Conservation (phyloP, 208 protist species). For the Borovskyia barvae region DNA sequence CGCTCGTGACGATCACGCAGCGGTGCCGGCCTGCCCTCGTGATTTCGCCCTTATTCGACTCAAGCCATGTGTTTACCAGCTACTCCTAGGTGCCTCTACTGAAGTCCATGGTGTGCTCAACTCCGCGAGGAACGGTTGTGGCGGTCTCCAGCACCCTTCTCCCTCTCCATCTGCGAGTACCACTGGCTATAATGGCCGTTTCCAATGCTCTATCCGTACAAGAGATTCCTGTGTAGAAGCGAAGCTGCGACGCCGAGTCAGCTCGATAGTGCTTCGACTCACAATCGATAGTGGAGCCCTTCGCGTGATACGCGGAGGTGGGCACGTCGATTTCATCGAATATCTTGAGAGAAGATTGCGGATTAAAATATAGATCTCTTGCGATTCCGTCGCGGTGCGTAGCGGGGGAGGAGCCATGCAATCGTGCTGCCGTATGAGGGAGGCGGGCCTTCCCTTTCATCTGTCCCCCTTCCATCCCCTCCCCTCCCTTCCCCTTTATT, state of each 20-base stretch:
- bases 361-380: slow-evolving; percentile 2
- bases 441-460: background rate
- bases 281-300: slow-evolving; percentile 65
- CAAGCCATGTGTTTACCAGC: slow-evolving; percentile 40
- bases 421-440: background rate
- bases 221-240: too few relatives aligned
- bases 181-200: too few relatives aligned
- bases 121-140: too few relatives aligned
- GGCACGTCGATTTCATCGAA: slow-evolving; percentile 71
- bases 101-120: too few relatives aligned
- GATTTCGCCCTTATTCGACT: slow-evolving; percentile 32
- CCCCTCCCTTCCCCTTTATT: background rate
- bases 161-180: too few relatives aligned
- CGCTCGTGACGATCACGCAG: background rate
- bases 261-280: slow-evolving; percentile 58
- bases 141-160: too few relatives aligned
- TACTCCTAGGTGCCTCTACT: slow-evolving; percentile 15
- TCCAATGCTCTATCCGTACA: too few relatives aligned
- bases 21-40: slow-evolving; percentile 4
- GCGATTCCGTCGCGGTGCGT: background rate
- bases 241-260: too few relatives aligned
- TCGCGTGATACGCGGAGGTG: slow-evolving; percentile 51
- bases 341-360: slow-evolving; percentile 56
- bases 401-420: background rate
- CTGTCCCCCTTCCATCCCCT: background rate